These are phyloP conservation scores for Neoascochyta sp. DNA, from an alignment of 2,329 filamentous ascomycete genomes.

Conservation along the genomic window DNA sequence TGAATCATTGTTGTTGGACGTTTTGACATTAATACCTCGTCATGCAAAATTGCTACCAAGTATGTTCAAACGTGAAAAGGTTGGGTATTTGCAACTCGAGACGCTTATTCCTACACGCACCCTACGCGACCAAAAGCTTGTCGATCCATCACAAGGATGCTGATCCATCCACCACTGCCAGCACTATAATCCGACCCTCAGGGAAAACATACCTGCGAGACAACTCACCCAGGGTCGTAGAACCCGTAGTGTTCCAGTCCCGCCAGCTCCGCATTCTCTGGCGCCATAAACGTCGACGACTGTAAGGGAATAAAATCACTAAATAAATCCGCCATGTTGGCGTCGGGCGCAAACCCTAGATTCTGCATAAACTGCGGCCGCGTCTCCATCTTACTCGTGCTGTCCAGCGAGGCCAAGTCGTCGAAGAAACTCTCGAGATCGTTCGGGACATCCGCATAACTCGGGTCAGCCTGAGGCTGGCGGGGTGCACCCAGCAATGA, in stretches of 20 bases:
- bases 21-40: no score
- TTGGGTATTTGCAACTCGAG: no score
- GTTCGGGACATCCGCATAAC: slow-evolving; percentile 38
- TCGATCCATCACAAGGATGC: no score
- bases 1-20: no score
- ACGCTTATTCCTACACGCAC: no score
- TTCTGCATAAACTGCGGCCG: slow-evolving; percentile 66
- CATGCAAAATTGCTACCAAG: no score
- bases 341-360: slow-evolving; percentile 61
- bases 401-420: slow-evolving; percentile 56
- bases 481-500: slow-evolving; percentile 3
- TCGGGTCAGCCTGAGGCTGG: slow-evolving; percentile 13
- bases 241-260: slow-evolving; percentile 25
- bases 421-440: slow-evolving; percentile 54
- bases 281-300: slow-evolving; percentile 30
- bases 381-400: slow-evolving; percentile 50
- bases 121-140: no score
- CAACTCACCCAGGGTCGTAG: slow-evolving; percentile 25
- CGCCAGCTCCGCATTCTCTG: slow-evolving; percentile 12
- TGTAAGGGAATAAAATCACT: slow-evolving; percentile 42
- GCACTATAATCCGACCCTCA: no score
- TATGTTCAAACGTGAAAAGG: no score
- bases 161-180: no score
- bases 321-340: slow-evolving; percentile 55
- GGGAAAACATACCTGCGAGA: no score